A percentile compares a stretch with the other conserved stretches of the same genome.
phyloP scores from a whole-genome alignment of 1,139 yeast genomes.

The Yamadazyma jaroonii region DNA sequence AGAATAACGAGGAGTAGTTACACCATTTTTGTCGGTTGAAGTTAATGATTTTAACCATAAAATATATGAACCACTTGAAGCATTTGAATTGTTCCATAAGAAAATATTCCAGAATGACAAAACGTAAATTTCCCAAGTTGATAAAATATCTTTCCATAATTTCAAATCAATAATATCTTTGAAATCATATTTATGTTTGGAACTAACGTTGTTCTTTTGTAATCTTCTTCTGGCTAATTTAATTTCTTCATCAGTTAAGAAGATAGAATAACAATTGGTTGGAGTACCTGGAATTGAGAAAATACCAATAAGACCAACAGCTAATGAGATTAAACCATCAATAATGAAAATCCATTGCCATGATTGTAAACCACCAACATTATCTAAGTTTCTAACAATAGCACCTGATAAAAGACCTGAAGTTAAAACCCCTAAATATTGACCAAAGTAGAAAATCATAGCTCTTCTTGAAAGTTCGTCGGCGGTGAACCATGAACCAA shows the following conservation, averaged over 20 bases:
- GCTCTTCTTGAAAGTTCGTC: slow-evolving; percentile 61
- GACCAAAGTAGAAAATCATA: slow-evolving; percentile 59
- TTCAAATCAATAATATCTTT: slow-evolving; percentile 29
- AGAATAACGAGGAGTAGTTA: slow-evolving; percentile 20
- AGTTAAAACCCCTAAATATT: slow-evolving; percentile 58
- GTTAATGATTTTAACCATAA: slow-evolving; percentile 42
- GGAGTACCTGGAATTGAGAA: slow-evolving; percentile 72
- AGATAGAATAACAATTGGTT: slow-evolving; percentile 51
- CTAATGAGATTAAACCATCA: slow-evolving; percentile 60
- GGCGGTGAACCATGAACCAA: slow-evolving; percentile 59
- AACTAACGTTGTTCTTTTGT: slow-evolving; percentile 37
- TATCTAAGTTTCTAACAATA: slow-evolving; percentile 46
- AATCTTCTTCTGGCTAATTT: slow-evolving; percentile 58
- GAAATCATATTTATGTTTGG: slow-evolving; percentile 24
- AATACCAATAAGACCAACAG: slow-evolving; percentile 61
- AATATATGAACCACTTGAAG: slow-evolving; percentile 49
- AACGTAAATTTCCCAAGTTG: slow-evolving; percentile 56
- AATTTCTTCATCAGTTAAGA: slow-evolving; percentile 62
- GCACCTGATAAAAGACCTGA: slow-evolving; percentile 67
- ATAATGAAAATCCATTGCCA: slow-evolving; percentile 78
- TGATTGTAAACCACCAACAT: slow-evolving; percentile 49
- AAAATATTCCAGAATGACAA: slow-evolving; percentile 53
- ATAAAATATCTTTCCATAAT: slow-evolving; percentile 48
- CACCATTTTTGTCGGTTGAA: slow-evolving; percentile 19
- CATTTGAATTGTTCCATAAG: slow-evolving; percentile 60